Conservation (phyloP, 352 stramenopile species). For the Pelagophyceae sp. region DNA sequence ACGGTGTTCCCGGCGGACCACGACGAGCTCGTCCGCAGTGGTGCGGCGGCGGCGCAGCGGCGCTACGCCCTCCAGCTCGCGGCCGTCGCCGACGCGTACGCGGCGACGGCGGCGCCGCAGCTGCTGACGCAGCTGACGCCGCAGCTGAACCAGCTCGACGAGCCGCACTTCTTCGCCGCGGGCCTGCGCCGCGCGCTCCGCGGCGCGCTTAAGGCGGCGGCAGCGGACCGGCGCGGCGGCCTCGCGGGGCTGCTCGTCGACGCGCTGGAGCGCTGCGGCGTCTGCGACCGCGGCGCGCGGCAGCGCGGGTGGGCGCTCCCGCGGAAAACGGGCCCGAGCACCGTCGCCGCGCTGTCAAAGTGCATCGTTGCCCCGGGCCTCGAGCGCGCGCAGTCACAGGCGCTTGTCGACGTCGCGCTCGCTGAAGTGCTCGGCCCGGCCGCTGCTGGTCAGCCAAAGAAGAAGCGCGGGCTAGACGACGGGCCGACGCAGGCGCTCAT, state of each 20-base stretch:
- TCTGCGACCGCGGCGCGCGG: background rate
- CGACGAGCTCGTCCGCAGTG: background rate
- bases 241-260: background rate
- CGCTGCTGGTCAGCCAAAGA: no score
- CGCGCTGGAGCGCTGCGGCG: background rate
- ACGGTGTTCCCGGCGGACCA: background rate
- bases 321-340: background rate
- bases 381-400: background rate
- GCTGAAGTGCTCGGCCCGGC: background rate
- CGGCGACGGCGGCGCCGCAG: background rate
- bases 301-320: background rate
- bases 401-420: background rate
- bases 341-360: background rate
- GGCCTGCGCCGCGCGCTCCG: background rate
- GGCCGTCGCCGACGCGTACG: background rate
- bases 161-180: background rate
- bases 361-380: background rate
- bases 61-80: background rate
- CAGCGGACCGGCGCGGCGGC: background rate
- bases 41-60: no score
- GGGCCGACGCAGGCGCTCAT: background rate
- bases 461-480: background rate
- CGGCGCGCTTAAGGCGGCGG: background rate
- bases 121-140: background rate
- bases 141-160: background rate